phyloP scores from a whole-genome alignment of 192 early-diverging fungal genomes.

The Coemansia furcata region DNA sequence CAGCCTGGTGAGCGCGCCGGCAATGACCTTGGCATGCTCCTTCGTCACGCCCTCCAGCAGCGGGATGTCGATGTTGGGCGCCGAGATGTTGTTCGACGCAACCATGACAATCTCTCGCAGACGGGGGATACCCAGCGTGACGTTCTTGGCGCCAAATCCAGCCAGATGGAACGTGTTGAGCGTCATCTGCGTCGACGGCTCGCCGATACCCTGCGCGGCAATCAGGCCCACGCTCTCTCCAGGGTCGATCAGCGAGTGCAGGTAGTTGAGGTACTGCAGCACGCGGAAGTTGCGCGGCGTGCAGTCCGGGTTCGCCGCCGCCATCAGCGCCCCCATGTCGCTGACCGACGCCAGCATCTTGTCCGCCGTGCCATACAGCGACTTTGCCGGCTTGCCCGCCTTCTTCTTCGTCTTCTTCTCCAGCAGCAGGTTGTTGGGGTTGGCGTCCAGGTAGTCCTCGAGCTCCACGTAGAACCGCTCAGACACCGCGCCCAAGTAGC shows the following conservation, averaged over 20 bases:
- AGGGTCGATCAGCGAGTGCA: slow-evolving; percentile 90
- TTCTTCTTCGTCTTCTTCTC: slow-evolving; percentile 10
- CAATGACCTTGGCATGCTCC: slow-evolving; percentile 62
- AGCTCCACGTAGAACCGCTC: slow-evolving; percentile 79
- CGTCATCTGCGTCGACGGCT: slow-evolving; percentile 99
- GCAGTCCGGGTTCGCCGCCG: slow-evolving; percentile 61
- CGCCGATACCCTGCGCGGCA: slow-evolving; percentile 96
- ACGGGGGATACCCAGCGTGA: slow-evolving; percentile 99
- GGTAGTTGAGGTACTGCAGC: slow-evolving; percentile 94
- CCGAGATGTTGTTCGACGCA: slow-evolving; percentile 83
- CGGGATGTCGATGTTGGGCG: slow-evolving; percentile 91
- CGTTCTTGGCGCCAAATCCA: slow-evolving; percentile 96
- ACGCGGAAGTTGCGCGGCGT: slow-evolving; percentile 77
- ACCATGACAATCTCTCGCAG: slow-evolving; percentile 99
- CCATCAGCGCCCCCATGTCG: slow-evolving; percentile 50
- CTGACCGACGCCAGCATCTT: slow-evolving; percentile 72
- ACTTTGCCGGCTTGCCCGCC: slow-evolving; percentile 27
- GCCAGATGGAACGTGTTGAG: slow-evolving; percentile 99
- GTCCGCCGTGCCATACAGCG: slow-evolving; percentile 42
- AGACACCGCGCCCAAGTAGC: slow-evolving; percentile 84
- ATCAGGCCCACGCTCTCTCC: slow-evolving; percentile 97
- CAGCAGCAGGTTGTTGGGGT: slow-evolving; percentile 37
- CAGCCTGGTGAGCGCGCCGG: slow-evolving; percentile 71
- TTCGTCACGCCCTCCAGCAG: slow-evolving; percentile 64
- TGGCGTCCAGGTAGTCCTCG: slow-evolving; percentile 50